Conservation (phyloP, 768 basidiomycete genomes). For the Auricularia heimuer region DNA sequence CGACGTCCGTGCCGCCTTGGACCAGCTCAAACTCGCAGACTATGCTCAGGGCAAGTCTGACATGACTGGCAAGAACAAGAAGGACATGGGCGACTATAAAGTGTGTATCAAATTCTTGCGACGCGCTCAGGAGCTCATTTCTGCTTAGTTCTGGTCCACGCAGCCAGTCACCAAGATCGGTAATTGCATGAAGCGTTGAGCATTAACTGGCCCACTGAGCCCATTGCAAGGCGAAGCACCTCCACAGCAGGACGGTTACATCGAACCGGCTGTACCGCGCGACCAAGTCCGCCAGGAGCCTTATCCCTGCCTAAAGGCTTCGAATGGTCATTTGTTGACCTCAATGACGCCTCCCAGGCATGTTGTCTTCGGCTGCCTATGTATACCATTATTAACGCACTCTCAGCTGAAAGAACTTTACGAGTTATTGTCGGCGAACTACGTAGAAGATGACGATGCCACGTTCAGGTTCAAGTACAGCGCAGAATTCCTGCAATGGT, state of each 20-base stretch:
- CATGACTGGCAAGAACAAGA: slow-evolving; percentile 62
- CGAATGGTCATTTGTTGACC: slow-evolving; percentile 79
- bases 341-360: slow-evolving; percentile 68
- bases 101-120: slow-evolving; percentile 28
- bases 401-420: slow-evolving; percentile 81
- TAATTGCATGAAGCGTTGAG: slow-evolving; percentile 17
- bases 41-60: slow-evolving; percentile 75
- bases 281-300: slow-evolving; percentile 83
- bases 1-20: slow-evolving; percentile 56
- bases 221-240: slow-evolving; percentile 44
- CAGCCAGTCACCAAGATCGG: slow-evolving; percentile 93
- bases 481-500: slow-evolving; percentile 87
- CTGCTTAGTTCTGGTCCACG: slow-evolving; percentile 82
- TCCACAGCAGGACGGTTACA: slow-evolving; percentile 71
- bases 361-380: slow-evolving; percentile 6
- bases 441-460: slow-evolving; percentile 94
- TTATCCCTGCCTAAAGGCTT: slow-evolving; percentile 84
- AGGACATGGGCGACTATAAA: slow-evolving; percentile 83
- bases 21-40: slow-evolving; percentile 78
- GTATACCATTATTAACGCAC: neutral
- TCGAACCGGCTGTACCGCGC: slow-evolving; percentile 68
- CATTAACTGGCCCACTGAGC: slow-evolving; percentile 5
- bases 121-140: neutral
- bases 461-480: slow-evolving; percentile 96
- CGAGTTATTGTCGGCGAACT: slow-evolving; percentile 82